Evolutionary conservation across 345 rosid genomes (phyloP).

Genomic region (Geranium rotundifolium): DNA sequence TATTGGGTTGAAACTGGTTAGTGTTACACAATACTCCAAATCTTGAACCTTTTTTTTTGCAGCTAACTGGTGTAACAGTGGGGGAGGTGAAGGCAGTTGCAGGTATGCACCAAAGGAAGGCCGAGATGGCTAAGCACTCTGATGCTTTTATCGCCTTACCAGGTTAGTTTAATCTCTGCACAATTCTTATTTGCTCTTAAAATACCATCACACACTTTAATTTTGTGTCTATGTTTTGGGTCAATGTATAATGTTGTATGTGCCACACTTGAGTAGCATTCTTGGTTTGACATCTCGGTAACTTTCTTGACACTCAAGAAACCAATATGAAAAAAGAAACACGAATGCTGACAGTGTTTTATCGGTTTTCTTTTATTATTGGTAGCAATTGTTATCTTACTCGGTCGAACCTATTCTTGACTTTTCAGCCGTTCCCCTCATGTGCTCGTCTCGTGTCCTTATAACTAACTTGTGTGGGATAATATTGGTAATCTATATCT

Average conservation of each 20-base stretch:
- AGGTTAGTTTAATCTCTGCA: slow-evolving; percentile 43
- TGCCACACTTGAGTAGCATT: too few relatives aligned
- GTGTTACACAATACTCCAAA: slow-evolving; percentile 36
- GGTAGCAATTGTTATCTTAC: too few relatives aligned
- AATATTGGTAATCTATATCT: too few relatives aligned
- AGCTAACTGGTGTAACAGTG: slow-evolving; percentile 99
- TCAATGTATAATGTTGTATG: background rate
- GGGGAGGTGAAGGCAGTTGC: slow-evolving; percentile 99
- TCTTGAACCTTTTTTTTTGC: slow-evolving; percentile 21
- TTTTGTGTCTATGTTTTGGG: background rate
- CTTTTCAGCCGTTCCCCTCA: too few relatives aligned
- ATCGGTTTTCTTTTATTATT: too few relatives aligned
- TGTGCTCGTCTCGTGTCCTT: too few relatives aligned
- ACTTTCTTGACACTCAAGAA: background rate
- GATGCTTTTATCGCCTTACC: slow-evolving; percentile 99
- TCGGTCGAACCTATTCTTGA: too few relatives aligned
- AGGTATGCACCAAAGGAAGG: slow-evolving; percentile 98
- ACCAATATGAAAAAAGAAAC: background rate
- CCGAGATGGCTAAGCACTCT: slow-evolving; percentile 99
- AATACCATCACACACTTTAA: slow-evolving; percentile 14
- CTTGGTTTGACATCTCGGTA: too few relatives aligned
- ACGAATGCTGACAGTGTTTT: too few relatives aligned
- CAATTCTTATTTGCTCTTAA: slow-evolving; percentile 6
- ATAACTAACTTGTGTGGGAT: too few relatives aligned
- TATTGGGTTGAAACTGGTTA: slow-evolving; percentile 8